Base-by-base conservation (phyloP, 345 rosid species). In the Limnanthes douglasii region DNA sequence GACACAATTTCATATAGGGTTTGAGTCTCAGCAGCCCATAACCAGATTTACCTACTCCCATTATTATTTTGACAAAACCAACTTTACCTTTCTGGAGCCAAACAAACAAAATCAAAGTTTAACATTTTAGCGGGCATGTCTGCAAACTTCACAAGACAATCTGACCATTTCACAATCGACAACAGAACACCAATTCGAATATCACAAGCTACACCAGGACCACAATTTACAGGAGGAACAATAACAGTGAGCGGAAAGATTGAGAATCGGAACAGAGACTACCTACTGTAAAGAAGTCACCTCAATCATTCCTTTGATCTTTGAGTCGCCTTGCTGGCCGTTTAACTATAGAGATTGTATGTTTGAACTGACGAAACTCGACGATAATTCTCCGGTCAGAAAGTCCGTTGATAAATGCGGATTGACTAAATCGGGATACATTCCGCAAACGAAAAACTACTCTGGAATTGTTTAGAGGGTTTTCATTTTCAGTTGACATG, bases 251-350 rank as follows among this genome's bases (percentile, higher is more conserved):
- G 62, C 42, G 1, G 73, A 49, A 20, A 80, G 60, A 31, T 77
- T 92, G 11, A 85, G 95, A 16, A 90, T 43, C 0, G 94, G 72
- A 34, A 92, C 95, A 4, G 79, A 45, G 46, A 90, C 79, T 22
- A 79, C 62, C 57, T 79, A 61, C 6, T 43, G 54, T 14, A 88
- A 62, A 4, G 54, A 43, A 34, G 79, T 61, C 84, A 77, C 41
- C 6, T 56, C 54, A 20, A 90, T 46, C 3, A 82, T 50, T 3
- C 92, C 85, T 21, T 64, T 84, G 2, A 90, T 61, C 17, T 34
- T 32, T 2, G 46, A 15, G 16, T 37, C 21, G 33, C 72, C 46
- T 18, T 11, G 3, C 24, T 60, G 69, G 4, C 62, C 72, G 28
- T 76, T 70, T 30, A 79, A 39, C 75, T 66, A 72, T 8, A 83